phyloP scores from a whole-genome alignment of 2,329 filamentous ascomycete genomes.

The Pseudogymnoascus sp. region DNA sequence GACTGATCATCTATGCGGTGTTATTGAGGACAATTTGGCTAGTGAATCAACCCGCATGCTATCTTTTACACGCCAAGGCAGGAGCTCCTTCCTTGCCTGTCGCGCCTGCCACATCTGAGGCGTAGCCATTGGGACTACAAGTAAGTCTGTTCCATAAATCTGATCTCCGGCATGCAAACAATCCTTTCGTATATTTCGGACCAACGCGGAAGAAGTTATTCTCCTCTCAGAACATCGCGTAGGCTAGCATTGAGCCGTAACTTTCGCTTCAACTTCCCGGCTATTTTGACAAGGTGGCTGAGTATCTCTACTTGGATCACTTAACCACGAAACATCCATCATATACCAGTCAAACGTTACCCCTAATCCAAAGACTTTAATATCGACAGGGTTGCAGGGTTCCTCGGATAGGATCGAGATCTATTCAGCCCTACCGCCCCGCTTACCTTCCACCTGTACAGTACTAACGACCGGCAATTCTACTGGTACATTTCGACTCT shows the following conservation, averaged over 20 bases:
- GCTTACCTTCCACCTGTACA: neutral
- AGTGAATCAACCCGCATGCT: neutral
- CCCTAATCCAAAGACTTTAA: neutral
- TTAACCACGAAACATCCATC: neutral
- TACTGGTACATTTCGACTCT: neutral
- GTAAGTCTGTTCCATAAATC: neutral
- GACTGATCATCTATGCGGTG: neutral
- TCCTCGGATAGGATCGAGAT: neutral
- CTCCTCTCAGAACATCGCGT: neutral
- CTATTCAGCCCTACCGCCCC: neutral
- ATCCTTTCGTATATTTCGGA: neutral
- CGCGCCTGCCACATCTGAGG: neutral
- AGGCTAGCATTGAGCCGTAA: neutral
- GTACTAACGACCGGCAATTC: neutral
- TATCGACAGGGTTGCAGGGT: neutral
- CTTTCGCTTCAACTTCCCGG: neutral
- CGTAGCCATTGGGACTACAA: neutral
- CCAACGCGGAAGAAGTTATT: neutral
- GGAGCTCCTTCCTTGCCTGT: neutral
- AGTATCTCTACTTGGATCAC: neutral
- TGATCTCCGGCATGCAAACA: neutral
- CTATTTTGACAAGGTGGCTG: neutral
- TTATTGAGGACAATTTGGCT: neutral
- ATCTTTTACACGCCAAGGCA: neutral
- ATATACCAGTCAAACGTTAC: neutral